Evolutionary conservation across 805 yeast species (phyloP).

Genomic region (Nakazawaea ishiwadae): DNA sequence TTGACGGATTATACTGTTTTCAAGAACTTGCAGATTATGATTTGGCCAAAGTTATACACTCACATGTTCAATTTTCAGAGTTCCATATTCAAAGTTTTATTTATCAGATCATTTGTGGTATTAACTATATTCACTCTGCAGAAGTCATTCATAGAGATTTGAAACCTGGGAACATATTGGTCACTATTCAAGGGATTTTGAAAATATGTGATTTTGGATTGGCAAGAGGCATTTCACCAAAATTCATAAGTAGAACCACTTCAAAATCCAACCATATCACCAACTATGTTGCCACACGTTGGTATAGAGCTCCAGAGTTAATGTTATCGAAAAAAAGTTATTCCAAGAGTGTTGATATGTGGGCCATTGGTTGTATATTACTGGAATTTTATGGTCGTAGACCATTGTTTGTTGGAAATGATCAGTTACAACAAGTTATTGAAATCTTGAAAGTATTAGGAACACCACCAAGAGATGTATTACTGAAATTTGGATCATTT

Average conservation of each 20-base stretch:
- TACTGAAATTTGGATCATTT: constrained; percentile 31
- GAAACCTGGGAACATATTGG: constrained; percentile 86
- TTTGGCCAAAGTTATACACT: constrained; percentile 74
- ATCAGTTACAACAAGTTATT: constrained; percentile 63
- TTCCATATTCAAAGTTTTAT: constrained; percentile 72
- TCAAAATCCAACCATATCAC: constrained; percentile 49
- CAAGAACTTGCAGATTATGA: constrained; percentile 85
- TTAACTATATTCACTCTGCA: constrained; percentile 87
- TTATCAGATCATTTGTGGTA: constrained; percentile 81
- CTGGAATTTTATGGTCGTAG: constrained; percentile 79
- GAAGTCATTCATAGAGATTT: constrained; percentile 90
- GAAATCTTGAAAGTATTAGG: constrained; percentile 72
- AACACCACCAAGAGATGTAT: constrained; percentile 49
- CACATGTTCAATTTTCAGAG: constrained; percentile 74
- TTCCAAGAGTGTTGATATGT: constrained; percentile 73
- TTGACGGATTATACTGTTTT: constrained; percentile 83
- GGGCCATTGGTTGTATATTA: constrained; percentile 92
- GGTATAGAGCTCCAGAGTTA: constrained; percentile 95
- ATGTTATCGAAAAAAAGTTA: constrained; percentile 57
- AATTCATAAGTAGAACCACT: constrained; percentile 27
- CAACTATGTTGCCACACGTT: constrained; percentile 87
- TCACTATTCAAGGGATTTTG: constrained; percentile 65
- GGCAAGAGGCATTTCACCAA: constrained; percentile 64
- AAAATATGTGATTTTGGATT: constrained; percentile 94
- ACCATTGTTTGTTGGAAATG: constrained; percentile 77